Evolutionary conservation across 352 stramenopile genomes (phyloP), one percentile per base, ranked within the genome.

Genomic region (Pythium sukuiense): DNA sequence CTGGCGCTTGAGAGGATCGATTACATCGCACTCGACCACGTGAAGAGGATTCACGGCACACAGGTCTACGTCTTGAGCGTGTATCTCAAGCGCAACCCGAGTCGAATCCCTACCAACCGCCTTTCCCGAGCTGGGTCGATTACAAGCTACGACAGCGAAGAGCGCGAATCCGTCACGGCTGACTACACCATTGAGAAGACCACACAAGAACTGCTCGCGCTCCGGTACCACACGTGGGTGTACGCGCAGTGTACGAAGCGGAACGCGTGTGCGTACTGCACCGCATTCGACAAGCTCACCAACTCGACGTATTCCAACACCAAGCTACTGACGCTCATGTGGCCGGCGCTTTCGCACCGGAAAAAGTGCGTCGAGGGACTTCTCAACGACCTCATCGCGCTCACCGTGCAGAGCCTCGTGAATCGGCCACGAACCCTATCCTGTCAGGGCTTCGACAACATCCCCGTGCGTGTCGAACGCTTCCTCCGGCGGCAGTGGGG

Each of bases 1-100:
- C 43, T 57, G 37, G 69, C 80, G 43, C 70, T 85, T 13, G 63
- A 78, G 48, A 66, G 67, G 55, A 80, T 88, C 43, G 77, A 88
- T 24, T 71, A 59, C 46, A 56, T 85, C 33, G 79, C 82, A 57
- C 76, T 88, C 59, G 65, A 52, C 35, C 67, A 74, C 43, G 76
- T 81, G 61, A 73, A 70, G 30, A 65, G 75, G 26, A 67, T 80
- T 37, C 54, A 73, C 29, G 75, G 75, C 37, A 67, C 77, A 39
- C 63, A 77, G 20, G 76, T 81, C 63, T 85, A 79, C 49, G 76
- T 81, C 27, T 26, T 89, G 24, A 77, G 81, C 59, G 72, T 89
- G 20, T 89, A 77, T 24, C 63, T 82, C 29, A 77, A 77, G 48
- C 76, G 77, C 58, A 70, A 73, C 37, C 76, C 58, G 33, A 81